Evolutionary conservation across 768 basidiomycete genomes (phyloP).

Genomic region (Mycena vulgaris): DNA sequence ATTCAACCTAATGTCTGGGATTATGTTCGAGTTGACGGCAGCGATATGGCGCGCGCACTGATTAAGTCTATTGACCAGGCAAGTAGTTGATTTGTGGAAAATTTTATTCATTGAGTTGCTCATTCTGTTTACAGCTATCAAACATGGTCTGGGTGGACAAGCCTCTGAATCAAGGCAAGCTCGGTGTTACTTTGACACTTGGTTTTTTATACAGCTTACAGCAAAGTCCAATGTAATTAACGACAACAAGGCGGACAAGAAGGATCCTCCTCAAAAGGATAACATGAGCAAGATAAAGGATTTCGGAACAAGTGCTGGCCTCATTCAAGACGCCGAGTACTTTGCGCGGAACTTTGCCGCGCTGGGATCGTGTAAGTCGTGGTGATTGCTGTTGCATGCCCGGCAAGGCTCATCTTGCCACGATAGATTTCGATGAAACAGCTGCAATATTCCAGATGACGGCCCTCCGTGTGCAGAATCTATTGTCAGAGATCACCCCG

Average conservation of each 20-base stretch:
- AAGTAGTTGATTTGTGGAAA: not conserved
- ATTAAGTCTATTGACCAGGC: conserved; percentile 9
- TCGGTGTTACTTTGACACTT: not conserved
- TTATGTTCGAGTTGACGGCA: conserved; percentile 12
- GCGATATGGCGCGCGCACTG: not conserved
- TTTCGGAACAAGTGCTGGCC: not conserved
- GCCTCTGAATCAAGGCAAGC: conserved; percentile 18
- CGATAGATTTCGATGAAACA: conserved; percentile 17
- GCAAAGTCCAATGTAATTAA: conserved; percentile 29
- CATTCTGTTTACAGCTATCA: not conserved
- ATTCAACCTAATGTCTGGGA: conserved; percentile 5
- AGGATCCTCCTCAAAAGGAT: conserved; percentile 4
- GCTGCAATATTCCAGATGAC: not conserved
- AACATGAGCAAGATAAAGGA: not conserved
- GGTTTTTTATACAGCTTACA: not conserved
- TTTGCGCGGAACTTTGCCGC: conserved; percentile 29
- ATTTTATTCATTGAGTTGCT: not conserved
- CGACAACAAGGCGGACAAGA: conserved; percentile 1
- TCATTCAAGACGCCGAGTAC: conserved; percentile 11
- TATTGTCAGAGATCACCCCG: conserved; percentile 23
- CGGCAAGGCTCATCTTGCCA: not conserved
- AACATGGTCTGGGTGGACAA: conserved; percentile 32
- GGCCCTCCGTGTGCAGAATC: conserved; percentile 9
- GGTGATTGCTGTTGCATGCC: not conserved
- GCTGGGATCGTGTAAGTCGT: conserved; percentile 4